Base-by-base conservation (phyloP, 1,139 yeast genomes). In the Suhomyces guaymorum region DNA sequence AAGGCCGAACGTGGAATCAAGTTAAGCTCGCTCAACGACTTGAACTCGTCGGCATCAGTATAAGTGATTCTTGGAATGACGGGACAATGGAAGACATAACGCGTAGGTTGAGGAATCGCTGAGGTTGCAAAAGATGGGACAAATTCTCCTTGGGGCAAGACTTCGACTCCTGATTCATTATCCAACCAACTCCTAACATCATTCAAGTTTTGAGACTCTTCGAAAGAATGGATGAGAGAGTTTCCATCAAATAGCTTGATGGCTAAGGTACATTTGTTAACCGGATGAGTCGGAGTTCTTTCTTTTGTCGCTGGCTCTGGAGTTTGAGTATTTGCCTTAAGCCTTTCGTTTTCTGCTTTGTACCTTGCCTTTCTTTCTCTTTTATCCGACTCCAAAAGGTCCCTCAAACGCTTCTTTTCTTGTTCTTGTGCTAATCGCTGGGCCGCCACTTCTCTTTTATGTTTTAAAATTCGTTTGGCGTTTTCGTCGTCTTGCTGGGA, bases 131-230 rank as follows among this genome's bases (percentile, higher is more conserved):
- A 67, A 4, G 70, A 54, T 1, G 72, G 72, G 59, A 63, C 50
- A 9, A 47, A 44, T 13, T 42, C 49, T 21, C 52, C 39, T 13
- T 51, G 45, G 5, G 61, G 56, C 2, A 60, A 50, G 7, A 63
- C 48, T 4, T 73, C 73, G 41, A 73, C 77, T 1, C 69, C 67
- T 35, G 80, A 61, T 41, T 72, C 71, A 5, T 46, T 46, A 42
- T 80, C 87, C 5, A 83, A 66, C 87, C 88, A 83, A 13, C 52
- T 54, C 34, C 92, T 68, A 4, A 82, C 89, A 35, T 70, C 75
- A 26, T 56, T 55, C 28, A 80, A 63, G 2, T 78, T 68, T 15
- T 74, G 70, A 15, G 59, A 40, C 1, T 66, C 42, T 4, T 47
- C 37, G 43, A 81, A 80, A 13, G 55, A 62, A 23, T 72, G 69